Percentiles rank a stretch among this genome's conserved stretches.
Conservation (phyloP, 2,329 filamentous ascomycete genomes). For the Pseudopyrenochaeta lycopersici region DNA sequence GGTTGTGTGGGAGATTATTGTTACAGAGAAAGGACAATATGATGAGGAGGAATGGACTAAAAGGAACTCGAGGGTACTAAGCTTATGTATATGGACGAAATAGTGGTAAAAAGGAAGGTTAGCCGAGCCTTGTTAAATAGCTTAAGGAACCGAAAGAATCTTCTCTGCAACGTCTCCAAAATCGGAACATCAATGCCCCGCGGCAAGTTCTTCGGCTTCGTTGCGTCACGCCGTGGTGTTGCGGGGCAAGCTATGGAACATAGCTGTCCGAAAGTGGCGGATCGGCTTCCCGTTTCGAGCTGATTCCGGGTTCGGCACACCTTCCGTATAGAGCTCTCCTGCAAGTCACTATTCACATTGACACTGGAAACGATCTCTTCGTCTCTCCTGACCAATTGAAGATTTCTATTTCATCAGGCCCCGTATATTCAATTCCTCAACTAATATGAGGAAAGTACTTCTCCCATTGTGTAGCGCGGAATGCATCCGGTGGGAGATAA, state of each 20-base stretch:
- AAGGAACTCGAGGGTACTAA: not conserved
- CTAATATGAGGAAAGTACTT: not conserved
- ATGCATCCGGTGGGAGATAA: not conserved
- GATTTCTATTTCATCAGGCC: too few relatives aligned
- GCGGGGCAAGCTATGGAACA: slow-evolving; percentile 25
- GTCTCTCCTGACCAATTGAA: too few relatives aligned
- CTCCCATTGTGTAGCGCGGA: not conserved
- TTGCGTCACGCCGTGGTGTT: slow-evolving; percentile 31
- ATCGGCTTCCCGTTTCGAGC: slow-evolving; percentile 8
- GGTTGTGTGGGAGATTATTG: not conserved
- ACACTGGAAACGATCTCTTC: too few relatives aligned
- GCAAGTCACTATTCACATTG: too few relatives aligned
- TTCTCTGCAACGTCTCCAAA: too few relatives aligned
- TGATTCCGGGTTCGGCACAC: slow-evolving; percentile 18
- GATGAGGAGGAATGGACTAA: not conserved
- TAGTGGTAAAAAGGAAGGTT: not conserved
- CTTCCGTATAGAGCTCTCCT: too few relatives aligned
- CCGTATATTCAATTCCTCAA: too few relatives aligned
- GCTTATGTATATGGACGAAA: not conserved
- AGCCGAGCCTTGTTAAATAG: slow-evolving; percentile 2
- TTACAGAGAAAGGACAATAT: not conserved
- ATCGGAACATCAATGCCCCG: slow-evolving; percentile 9
- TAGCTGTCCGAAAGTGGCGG: slow-evolving; percentile 26
- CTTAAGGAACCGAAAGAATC: not conserved
- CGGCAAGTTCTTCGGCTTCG: not conserved